Conservation (phyloP, 2,329 filamentous ascomycete genomes). For the Arthrobotrys megalospora region DNA sequence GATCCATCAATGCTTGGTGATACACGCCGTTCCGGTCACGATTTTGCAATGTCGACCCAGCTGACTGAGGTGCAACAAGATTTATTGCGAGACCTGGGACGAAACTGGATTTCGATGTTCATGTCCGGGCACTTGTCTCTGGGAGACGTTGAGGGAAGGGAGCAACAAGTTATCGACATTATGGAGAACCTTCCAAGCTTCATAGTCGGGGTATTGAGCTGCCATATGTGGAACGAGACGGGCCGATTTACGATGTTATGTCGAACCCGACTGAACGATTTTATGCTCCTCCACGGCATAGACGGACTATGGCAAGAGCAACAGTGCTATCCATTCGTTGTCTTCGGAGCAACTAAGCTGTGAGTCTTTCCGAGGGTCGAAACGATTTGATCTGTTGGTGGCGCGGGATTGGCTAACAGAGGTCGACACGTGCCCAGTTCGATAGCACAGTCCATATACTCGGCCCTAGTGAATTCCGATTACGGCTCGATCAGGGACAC, state of each 20-base stretch:
- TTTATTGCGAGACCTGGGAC: conserved; percentile 58
- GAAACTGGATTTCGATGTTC: conserved; percentile 61
- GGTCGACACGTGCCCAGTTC: conserved; percentile 33
- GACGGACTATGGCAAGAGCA: conserved; percentile 60
- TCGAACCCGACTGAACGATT: conserved; percentile 57
- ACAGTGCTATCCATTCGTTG: conserved; percentile 58
- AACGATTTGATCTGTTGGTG: conserved; percentile 7
- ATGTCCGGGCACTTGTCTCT: conserved; percentile 54
- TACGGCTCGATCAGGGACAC: conserved; percentile 59
- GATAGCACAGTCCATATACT: conserved; percentile 58
- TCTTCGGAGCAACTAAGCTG: conserved; percentile 59
- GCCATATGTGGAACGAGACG: conserved; percentile 60
- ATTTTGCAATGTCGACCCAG: conserved; percentile 58
- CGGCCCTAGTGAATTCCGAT: conserved; percentile 59
- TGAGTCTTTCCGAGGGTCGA: conserved; percentile 26
- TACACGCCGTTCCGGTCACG: conserved; percentile 57
- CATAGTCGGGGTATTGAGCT: conserved; percentile 52
- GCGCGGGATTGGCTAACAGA: conserved; percentile 32
- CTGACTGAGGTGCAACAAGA: conserved; percentile 62
- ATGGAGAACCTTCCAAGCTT: conserved; percentile 59
- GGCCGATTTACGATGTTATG: conserved; percentile 60
- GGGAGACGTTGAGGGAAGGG: conserved; percentile 45
- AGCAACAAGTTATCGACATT: conserved; percentile 53
- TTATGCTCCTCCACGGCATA: conserved; percentile 59
- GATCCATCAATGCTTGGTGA: conserved; percentile 61